Evolutionary conservation across 768 basidiomycete genomes (phyloP).

Genomic region (Kwoniella dejecticola): DNA sequence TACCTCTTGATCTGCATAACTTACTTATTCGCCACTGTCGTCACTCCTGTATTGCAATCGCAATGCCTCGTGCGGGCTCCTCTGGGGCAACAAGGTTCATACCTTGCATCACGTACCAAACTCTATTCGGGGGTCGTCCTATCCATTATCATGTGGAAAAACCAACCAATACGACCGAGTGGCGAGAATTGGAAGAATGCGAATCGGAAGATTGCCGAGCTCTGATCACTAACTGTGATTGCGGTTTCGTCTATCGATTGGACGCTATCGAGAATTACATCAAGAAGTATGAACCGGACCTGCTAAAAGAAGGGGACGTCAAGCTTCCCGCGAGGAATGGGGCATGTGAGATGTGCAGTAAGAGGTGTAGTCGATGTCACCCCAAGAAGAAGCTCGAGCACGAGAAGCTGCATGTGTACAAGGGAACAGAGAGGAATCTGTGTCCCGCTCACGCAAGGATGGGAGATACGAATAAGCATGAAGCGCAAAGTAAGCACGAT

Average conservation of each 20-base stretch:
- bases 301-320: neutral
- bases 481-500: slow-evolving; percentile 3
- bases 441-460: slow-evolving; percentile 8
- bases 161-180: neutral
- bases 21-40: no score
- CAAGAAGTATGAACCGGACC: neutral
- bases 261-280: neutral
- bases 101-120: slow-evolving; percentile 4
- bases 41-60: no score
- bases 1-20: no score
- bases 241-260: slow-evolving; percentile 6
- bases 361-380: slow-evolving; percentile 13
- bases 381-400: neutral
- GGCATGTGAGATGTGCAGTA: neutral
- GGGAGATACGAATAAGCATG: slow-evolving; percentile 5
- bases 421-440: slow-evolving; percentile 2
- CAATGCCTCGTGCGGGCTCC: no score
- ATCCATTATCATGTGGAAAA: slow-evolving; percentile 2
- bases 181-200: slow-evolving; percentile 1
- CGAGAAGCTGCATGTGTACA: neutral
- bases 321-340: neutral
- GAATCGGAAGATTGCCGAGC: neutral
- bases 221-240: slow-evolving; percentile 8
- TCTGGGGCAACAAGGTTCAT: neutral
- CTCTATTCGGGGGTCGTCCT: neutral